Evolutionary conservation across 78 protist species (phyloP), one percentile per base, ranked within the genome.

Genomic region (Dictyostelium intermedium): DNA sequence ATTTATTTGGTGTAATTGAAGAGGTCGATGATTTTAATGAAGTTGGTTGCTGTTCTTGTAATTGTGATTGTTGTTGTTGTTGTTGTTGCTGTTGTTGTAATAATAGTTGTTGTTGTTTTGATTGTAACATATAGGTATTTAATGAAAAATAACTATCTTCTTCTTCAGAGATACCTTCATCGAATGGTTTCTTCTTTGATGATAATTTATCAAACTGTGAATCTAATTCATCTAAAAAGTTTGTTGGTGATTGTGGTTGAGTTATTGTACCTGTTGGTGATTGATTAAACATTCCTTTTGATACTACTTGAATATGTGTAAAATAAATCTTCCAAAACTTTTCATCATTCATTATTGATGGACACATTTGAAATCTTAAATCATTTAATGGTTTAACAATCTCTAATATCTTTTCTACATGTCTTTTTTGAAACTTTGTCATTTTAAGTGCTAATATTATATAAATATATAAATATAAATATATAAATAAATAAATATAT

Each of bases 291-390:
- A 18, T 47, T 20, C 34, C 63, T 30, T 66, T 20, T 41, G 93
- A 30, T 8, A 89, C 84, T 9, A 27, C 61, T 69, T 84, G 45
- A 23, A 89, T 89, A 35, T 89, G 93, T 41, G 84, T 80, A 69
- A 89, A 89, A 50, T 89, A 89, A 25, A 89, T 89, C n/a, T 45
- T 89, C 93, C 93, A 89, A 80, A 89, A 89, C 32, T 47, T 61
- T 30, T 89, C 93, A 78, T 89, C 93, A 30, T 30, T 69, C 93
- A 89, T 78, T 0, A 14, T 16, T 66, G 72, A 80, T 43, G 93
- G 93, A 20, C 85, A 78, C 13, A 89, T 20, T 63, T 66, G 45
- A 80, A 30, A 80, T 69, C 93, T 78, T 11, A 89, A 35, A 25
- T 43, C 82, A 69, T 80, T 30, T n/a, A 89, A 34, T 79, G 93